phyloP scores from a whole-genome alignment of 352 stramenopile species.

The Phytopythium vexans region DNA sequence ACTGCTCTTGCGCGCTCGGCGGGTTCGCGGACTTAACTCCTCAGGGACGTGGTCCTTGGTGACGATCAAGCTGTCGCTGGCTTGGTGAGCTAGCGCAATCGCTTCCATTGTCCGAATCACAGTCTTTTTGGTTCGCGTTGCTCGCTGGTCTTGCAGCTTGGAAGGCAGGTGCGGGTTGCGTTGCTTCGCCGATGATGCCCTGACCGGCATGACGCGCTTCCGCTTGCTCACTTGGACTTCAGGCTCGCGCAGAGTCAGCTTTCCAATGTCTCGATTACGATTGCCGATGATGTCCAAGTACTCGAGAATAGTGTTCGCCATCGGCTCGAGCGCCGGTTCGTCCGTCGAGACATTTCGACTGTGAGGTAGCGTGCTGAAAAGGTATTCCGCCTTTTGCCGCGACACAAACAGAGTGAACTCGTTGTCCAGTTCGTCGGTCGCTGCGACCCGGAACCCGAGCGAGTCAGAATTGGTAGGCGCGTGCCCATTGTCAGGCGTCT shows the following conservation, averaged over 20 bases:
- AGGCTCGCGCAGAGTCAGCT: slow-evolving; percentile 49
- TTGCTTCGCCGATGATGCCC: slow-evolving; percentile 20
- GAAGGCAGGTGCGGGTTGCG: slow-evolving; percentile 32
- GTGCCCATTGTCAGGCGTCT: background rate
- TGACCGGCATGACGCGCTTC: slow-evolving; percentile 24
- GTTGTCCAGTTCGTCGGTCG: slow-evolving; percentile 66
- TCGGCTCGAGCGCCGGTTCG: slow-evolving; percentile 16
- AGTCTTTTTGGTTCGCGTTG: slow-evolving; percentile 41
- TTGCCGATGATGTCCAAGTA: slow-evolving; percentile 69
- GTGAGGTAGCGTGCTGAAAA: slow-evolving; percentile 14
- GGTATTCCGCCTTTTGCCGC: slow-evolving; percentile 37
- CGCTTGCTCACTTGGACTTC: slow-evolving; percentile 39
- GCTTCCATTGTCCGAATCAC: slow-evolving; percentile 39
- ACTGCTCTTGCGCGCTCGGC: slow-evolving; percentile 43
- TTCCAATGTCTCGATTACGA: slow-evolving; percentile 57
- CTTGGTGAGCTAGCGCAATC: slow-evolving; percentile 27
- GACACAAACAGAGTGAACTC: slow-evolving; percentile 60
- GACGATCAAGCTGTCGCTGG: background rate
- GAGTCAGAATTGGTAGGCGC: background rate
- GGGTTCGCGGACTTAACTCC: slow-evolving; percentile 13
- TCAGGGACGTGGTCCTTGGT: slow-evolving; percentile 3
- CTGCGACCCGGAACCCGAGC: slow-evolving; percentile 42
- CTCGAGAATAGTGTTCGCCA: slow-evolving; percentile 46
- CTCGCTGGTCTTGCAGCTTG: slow-evolving; percentile 53
- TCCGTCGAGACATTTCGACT: background rate